Percentiles rank a stretch among this genome's conserved stretches.
These are phyloP conservation scores for Pichia sp. DNA, from an alignment of 1,139 yeast genomes.

Conservation along the genomic window DNA sequence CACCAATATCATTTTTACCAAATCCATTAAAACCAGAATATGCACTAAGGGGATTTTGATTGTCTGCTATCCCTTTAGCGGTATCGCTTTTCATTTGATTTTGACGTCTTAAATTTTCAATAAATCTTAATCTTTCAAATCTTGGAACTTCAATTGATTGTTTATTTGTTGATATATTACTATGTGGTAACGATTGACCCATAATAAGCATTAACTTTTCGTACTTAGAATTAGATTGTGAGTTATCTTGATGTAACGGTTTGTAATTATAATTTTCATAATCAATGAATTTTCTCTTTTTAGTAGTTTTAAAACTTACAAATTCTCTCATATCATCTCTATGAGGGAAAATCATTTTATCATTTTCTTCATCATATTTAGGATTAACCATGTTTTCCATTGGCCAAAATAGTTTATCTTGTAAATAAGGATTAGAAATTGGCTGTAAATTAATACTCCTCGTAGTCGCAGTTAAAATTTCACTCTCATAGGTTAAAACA, in stretches of 20 bases:
- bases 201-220: constrained; percentile 76
- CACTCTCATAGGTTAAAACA: constrained; percentile 76
- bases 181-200: constrained; percentile 30
- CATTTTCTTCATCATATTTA: constrained; percentile 36
- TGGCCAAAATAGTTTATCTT: constrained; percentile 43
- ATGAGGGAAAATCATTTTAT: constrained; percentile 39
- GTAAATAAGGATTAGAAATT: constrained; percentile 59
- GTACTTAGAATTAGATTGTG: constrained; percentile 78
- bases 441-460: constrained; percentile 71
- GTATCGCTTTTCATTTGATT: constrained; percentile 20
- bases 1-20: neutral
- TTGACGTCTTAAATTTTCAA: constrained; percentile 39
- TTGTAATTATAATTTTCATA: constrained; percentile 35
- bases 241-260: constrained; percentile 55
- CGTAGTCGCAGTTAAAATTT: constrained; percentile 68
- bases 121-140: constrained; percentile 43
- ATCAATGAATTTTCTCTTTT: constrained; percentile 10
- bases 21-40: constrained; percentile 10
- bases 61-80: constrained; percentile 14
- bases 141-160: constrained; percentile 35
- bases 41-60: constrained; percentile 7
- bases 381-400: constrained; percentile 37
- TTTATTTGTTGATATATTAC: constrained; percentile 22
- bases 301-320: constrained; percentile 24
- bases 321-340: constrained; percentile 42